These are phyloP conservation scores for Aquanectria penicillioides DNA, from an alignment of 2,329 filamentous ascomycete species.

Conservation along the genomic window DNA sequence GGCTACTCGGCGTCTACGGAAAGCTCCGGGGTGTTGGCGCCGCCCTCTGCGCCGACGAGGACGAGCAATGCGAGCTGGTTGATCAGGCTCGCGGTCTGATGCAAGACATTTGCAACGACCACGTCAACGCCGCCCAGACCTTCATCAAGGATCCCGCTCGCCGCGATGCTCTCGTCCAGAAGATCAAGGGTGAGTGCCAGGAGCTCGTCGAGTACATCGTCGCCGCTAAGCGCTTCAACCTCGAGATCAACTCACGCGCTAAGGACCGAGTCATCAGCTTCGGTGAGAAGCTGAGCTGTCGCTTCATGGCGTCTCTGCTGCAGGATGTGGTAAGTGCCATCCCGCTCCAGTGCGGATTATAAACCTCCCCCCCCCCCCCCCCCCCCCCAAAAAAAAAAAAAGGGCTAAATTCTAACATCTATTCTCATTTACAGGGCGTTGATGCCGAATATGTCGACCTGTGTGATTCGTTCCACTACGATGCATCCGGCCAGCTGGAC, in stretches of 20 bases:
- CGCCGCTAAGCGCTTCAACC: constrained; percentile 72
- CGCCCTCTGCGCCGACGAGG: constrained; percentile 61
- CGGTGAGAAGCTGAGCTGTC: constrained; percentile 94
- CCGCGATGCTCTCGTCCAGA: constrained; percentile 66
- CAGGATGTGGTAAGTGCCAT: constrained; percentile 76
- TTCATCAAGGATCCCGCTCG: constrained; percentile 68
- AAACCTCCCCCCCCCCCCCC: too few species aligned
- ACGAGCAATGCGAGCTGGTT: constrained; percentile 62
- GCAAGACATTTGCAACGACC: constrained; percentile 83
- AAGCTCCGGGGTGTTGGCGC: constrained; percentile 65
- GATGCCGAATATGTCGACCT: constrained; percentile 92
- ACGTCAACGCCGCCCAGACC: constrained; percentile 75
- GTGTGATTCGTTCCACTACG: constrained; percentile 80
- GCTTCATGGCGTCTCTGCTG: constrained; percentile 87
- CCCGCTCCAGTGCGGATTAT: too few species aligned
- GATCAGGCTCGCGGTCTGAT: constrained; percentile 79
- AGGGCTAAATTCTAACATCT: too few species aligned
- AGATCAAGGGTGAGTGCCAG: constrained; percentile 82
- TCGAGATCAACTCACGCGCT: constrained; percentile 80
- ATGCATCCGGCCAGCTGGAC: constrained; percentile 68
- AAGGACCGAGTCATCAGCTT: constrained; percentile 93
- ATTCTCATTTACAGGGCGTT: constrained; percentile 65
- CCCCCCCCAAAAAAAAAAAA: too few species aligned
- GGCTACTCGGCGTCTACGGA: constrained; percentile 68
- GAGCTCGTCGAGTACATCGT: constrained; percentile 79